Evolutionary conservation across 106 monocot genomes (phyloP).

Genomic region (Dactylorhiza incarnata): DNA sequence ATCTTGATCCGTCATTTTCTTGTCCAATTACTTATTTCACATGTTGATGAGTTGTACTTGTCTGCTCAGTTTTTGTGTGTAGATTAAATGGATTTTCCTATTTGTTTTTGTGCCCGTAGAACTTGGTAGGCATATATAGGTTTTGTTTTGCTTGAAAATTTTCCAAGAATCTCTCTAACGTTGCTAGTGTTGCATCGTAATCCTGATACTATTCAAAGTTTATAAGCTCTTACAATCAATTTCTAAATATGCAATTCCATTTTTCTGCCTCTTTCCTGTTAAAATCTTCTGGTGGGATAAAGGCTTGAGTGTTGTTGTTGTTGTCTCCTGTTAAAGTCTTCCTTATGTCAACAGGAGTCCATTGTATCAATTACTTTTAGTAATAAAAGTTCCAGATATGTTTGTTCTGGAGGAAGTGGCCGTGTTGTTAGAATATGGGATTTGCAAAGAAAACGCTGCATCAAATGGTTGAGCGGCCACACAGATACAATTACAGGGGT

Average conservation of each 20-base stretch:
- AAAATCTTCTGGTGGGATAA: too few species aligned
- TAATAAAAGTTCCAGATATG: constrained; percentile 85
- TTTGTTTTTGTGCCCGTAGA: neutral
- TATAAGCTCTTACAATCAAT: neutral
- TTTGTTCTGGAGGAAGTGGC: constrained; percentile 90
- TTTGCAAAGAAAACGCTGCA: constrained; percentile 88
- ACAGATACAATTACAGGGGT: constrained; percentile 81
- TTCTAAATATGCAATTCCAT: neutral
- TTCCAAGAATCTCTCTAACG: neutral
- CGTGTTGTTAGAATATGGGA: constrained; percentile 89
- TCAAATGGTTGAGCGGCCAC: constrained; percentile 93
- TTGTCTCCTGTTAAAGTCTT: too few species aligned
- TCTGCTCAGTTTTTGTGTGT: neutral
- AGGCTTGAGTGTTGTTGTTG: too few species aligned
- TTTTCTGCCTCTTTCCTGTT: neutral
- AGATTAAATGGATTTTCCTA: neutral
- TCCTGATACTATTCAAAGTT: neutral
- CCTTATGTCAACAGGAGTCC: constrained; percentile 47
- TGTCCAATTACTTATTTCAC: neutral
- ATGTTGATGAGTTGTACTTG: neutral
- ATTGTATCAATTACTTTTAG: constrained; percentile 76
- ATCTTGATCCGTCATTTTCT: too few species aligned
- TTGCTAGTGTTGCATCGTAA: neutral
- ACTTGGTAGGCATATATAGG: neutral
- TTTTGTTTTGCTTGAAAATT: neutral